Evolutionary conservation across 192 early-diverging fungal genomes (phyloP).

Genomic region (Endogone sp.): DNA sequence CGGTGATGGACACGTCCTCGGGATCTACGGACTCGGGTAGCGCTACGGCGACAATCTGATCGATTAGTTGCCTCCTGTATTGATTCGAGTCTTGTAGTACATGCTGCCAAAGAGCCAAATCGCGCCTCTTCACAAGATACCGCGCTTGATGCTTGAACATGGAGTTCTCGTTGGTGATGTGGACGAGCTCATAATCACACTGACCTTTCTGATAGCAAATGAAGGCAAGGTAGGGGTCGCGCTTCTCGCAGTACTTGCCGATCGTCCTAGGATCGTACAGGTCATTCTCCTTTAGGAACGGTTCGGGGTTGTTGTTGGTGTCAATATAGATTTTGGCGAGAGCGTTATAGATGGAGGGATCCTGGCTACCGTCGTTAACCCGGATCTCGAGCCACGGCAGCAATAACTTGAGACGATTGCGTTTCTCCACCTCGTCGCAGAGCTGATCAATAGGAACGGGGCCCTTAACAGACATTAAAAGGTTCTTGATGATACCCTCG

Average conservation of each 20-base stretch:
- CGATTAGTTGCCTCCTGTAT: conserved; percentile 85
- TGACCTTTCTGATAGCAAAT: conserved; percentile 93
- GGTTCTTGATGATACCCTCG: conserved; percentile 87
- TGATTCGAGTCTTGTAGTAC: conserved; percentile 78
- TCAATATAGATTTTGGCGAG: conserved; percentile 99
- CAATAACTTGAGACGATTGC: conserved; percentile 94
- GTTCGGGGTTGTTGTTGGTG: conserved; percentile 97
- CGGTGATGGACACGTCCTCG: conserved; percentile 95
- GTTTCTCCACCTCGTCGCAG: conserved; percentile 90
- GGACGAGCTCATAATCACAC: conserved; percentile 91
- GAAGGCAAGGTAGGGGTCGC: conserved; percentile 94
- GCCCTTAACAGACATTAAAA: conserved; percentile 81
- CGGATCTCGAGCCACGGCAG: conserved; percentile 92
- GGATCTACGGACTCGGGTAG: conserved; percentile 94
- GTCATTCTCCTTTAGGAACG: conserved; percentile 85
- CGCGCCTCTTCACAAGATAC: conserved; percentile 89
- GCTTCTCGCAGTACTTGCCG: conserved; percentile 98
- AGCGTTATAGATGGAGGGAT: conserved; percentile 93
- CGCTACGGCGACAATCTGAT: conserved; percentile 89
- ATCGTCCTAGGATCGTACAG: conserved; percentile 89
- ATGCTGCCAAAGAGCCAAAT: conserved; percentile 79
- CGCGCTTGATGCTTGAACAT: conserved; percentile 99
- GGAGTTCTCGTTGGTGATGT: conserved; percentile 95
- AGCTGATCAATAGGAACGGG: conserved; percentile 82
- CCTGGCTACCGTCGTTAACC: conserved; percentile 83